phyloP scores from a whole-genome alignment of 208 protist species.

The Angomonas ambiguus region DNA sequence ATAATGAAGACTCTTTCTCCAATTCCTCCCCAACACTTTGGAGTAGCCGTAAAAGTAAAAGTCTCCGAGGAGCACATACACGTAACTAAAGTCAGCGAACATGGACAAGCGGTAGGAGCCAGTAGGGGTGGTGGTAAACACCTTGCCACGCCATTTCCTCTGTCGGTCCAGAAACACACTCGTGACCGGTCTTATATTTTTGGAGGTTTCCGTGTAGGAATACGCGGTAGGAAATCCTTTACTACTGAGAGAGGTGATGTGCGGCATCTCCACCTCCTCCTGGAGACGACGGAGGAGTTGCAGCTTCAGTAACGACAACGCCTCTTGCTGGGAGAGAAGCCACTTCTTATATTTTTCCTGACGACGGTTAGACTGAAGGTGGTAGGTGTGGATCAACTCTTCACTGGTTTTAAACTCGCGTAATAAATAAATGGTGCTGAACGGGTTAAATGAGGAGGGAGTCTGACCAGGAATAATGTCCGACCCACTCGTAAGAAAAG shows the following conservation, averaged over 20 bases:
- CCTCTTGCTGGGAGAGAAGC: conserved; percentile 46
- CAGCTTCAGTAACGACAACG: conserved; percentile 34
- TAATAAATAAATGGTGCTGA: no score
- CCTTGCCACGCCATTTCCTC: no score
- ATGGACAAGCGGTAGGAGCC: conserved; percentile 16
- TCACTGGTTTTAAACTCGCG: no score
- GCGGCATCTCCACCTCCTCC: neutral
- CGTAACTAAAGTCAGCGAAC: conserved; percentile 15
- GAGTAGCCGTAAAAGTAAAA: conserved; percentile 72
- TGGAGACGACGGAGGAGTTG: conserved; percentile 25
- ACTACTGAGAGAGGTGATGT: neutral
- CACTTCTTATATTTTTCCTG: no score
- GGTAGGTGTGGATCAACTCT: no score
- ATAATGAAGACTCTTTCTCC: conserved; percentile 43
- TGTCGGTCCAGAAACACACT: no score
- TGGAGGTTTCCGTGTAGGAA: neutral
- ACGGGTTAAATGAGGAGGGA: no score
- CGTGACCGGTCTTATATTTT: no score
- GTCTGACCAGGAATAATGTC: no score
- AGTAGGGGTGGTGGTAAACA: no score
- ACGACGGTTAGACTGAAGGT: no score
- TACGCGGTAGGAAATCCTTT: neutral
- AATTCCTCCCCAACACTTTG: conserved; percentile 33
- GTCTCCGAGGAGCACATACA: conserved; percentile 59
- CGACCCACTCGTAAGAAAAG: no score